Base-by-base conservation (phyloP, 768 basidiomycete species). In the Pleurotus sapidus region DNA sequence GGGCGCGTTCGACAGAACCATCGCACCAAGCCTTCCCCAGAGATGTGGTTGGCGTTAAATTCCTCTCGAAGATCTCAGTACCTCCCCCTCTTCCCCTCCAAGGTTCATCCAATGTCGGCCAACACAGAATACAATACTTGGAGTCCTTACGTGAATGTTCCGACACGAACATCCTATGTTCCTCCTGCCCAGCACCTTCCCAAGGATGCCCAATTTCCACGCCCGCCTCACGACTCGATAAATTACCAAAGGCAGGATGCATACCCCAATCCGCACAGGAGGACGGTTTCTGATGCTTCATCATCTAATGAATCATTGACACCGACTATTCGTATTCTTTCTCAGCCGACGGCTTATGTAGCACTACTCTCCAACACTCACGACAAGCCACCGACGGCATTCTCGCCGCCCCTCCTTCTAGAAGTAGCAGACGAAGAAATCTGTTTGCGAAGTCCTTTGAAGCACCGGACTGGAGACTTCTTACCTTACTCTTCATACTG, bases 401-500 rank as follows among this genome's bases (percentile, higher is more conserved):
- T 37, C 14, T 7, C 15, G 8, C 25, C 6, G 27, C 24, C 27
- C 25, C 49, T 12, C 23, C 20, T 17, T n/a, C n/a, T 27, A 11
- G 30, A 50, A 50, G 30, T 17, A 15, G 27, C 34, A 43, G 51
- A 53, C 20, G n/a, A n/a, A n/a, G 23, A 53, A 34, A 53, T 30
- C 51, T 37, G 12, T 53, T 53, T 23, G 40, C 51, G 14, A 39
- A 18, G 23, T 53, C 51, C 20, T 53, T 42, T 23, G 51, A 53
- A 53, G n/a, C 51, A 30, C 51, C 51, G 3, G 18, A 30, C n/a
- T 53, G 51, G 51, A 53, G 24, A n/a, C 34, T 53, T n/a, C n/a
- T n/a, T n/a, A n/a, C 37, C n/a, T 53, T 42, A n/a, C 15, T 24
- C 38, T 40, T 23, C 51, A 53, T 42, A 23, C 40, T n/a, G 23